Percentiles rank a stretch among this genome's conserved stretches.
Conservation (phyloP, 208 protist species). For the Wallacemonas sp. region DNA sequence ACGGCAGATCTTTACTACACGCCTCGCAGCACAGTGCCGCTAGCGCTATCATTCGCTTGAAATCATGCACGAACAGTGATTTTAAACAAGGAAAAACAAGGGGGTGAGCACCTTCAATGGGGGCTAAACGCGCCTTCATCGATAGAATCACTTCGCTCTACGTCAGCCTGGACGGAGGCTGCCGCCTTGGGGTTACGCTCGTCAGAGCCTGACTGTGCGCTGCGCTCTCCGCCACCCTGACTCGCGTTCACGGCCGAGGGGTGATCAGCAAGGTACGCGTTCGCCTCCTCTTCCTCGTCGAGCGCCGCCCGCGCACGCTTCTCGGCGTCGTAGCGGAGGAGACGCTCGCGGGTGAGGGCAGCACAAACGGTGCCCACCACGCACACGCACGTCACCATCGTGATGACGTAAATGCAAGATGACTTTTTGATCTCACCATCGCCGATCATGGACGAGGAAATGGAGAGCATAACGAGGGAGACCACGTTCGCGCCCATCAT, state of each 20-base stretch:
- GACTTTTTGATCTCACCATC: conserved; percentile 29
- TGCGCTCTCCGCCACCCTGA: no score
- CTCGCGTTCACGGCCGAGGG: not conserved
- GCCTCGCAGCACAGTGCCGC: no score
- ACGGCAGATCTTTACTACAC: no score
- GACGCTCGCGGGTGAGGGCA: conserved; percentile 49
- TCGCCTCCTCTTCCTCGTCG: not conserved
- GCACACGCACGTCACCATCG: conserved; percentile 48
- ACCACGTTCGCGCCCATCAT: conserved; percentile 72
- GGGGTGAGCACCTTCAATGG: not conserved
- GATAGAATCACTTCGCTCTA: not conserved
- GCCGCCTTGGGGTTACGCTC: not conserved
- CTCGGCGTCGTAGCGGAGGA: conserved; percentile 51
- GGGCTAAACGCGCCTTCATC: conserved; percentile 8
- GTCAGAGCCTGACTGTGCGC: no score
- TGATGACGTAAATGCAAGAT: conserved; percentile 46
- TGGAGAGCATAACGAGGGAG: conserved; percentile 53
- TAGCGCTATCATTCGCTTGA: no score
- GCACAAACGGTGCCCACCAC: conserved; percentile 40
- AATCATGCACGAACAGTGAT: no score
- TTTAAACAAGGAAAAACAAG: not conserved
- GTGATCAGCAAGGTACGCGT: not conserved
- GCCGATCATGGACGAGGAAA: conserved; percentile 54
- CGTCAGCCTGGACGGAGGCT: not conserved
- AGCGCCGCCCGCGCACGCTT: conserved; percentile 13